These are phyloP conservation scores for Pogostemon cablin DNA, from an alignment of 257 asterid species.

Conservation along the genomic window DNA sequence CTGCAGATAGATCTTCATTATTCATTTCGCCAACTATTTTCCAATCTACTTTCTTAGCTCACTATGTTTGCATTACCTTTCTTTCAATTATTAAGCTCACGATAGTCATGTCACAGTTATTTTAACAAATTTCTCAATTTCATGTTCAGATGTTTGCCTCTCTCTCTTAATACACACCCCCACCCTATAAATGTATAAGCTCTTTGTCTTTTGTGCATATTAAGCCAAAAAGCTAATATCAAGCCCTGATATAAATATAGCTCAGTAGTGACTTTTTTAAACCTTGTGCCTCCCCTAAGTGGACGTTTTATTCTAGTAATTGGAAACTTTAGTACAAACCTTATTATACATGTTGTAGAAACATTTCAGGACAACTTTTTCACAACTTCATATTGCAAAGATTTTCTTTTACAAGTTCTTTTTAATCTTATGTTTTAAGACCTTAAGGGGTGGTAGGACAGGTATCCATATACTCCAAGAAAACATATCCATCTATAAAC, in stretches of 20 bases:
- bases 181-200: background rate
- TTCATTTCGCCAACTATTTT: background rate
- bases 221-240: background rate
- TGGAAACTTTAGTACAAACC: background rate
- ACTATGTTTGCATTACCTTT: background rate
- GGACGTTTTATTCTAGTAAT: background rate
- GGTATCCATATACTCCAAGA: background rate
- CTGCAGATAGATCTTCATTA: background rate
- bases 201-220: background rate
- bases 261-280: background rate
- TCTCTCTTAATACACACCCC: background rate
- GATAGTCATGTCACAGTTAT: background rate
- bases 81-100: background rate
- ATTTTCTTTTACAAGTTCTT: conserved; percentile 5
- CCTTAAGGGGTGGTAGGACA: background rate
- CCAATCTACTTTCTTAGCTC: background rate
- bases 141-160: background rate
- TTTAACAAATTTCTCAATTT: background rate
- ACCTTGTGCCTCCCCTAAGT: background rate
- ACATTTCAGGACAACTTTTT: background rate
- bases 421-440: background rate
- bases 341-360: background rate
- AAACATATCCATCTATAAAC: background rate
- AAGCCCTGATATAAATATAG: background rate
- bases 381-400: background rate